Evolutionary conservation across 352 stramenopile genomes (phyloP).

Genomic region (Globisporangium heterothallicum): DNA sequence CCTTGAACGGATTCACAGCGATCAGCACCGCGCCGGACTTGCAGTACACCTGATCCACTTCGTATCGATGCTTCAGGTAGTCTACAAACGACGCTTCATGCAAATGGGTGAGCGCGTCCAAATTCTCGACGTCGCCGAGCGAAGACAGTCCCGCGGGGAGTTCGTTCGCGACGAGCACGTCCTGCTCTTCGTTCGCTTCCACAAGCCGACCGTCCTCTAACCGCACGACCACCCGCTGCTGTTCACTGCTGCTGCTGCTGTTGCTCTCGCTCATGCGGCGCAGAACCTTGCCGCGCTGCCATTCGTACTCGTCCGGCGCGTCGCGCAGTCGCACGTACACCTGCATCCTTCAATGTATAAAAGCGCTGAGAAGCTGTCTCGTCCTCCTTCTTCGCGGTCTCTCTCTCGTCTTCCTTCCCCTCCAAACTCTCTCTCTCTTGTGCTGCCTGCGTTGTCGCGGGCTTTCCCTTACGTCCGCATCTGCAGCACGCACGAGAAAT

Average conservation of each 20-base stretch:
- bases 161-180: slow-evolving; percentile 56
- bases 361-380: too few species aligned
- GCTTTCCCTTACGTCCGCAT: not conserved
- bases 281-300: slow-evolving; percentile 35
- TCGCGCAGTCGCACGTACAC: slow-evolving; percentile 54
- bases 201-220: slow-evolving; percentile 30
- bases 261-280: slow-evolving; percentile 23
- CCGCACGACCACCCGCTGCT: slow-evolving; percentile 30
- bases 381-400: too few species aligned
- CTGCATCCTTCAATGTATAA: too few species aligned
- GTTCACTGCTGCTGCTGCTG: not conserved
- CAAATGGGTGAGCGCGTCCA: slow-evolving; percentile 70
- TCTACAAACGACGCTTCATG: slow-evolving; percentile 79
- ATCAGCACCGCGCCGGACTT: slow-evolving; percentile 66
- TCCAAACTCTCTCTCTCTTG: not conserved
- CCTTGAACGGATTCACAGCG: slow-evolving; percentile 77
- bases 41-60: slow-evolving; percentile 72
- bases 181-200: slow-evolving; percentile 39
- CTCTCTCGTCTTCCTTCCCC: not conserved
- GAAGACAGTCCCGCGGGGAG: slow-evolving; percentile 19
- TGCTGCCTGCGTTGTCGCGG: not conserved
- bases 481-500: too few species aligned
- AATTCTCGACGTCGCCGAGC: slow-evolving; percentile 57
- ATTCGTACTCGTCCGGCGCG: slow-evolving; percentile 35
- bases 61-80: slow-evolving; percentile 70